Percentiles rank a stretch among this genome's conserved stretches.
These are phyloP conservation scores for Solanum ossicruentum DNA, from an alignment of 257 asterid genomes.

Conservation along the genomic window DNA sequence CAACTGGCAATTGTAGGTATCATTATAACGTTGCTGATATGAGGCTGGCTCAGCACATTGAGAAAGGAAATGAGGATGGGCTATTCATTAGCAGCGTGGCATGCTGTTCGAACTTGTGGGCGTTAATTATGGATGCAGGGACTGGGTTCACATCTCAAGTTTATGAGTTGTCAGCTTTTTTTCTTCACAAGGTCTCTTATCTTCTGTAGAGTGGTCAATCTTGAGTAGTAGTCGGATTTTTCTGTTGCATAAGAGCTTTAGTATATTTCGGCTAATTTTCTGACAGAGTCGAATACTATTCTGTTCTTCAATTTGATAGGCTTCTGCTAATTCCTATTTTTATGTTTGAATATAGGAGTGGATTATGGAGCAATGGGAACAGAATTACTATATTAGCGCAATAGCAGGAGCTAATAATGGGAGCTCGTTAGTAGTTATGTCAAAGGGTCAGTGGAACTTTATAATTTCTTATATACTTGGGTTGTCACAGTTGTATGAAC, in stretches of 20 bases:
- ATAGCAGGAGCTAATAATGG: constrained; percentile 56
- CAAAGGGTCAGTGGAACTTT: constrained; percentile 33
- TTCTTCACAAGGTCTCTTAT: constrained; percentile 37
- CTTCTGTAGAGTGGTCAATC: not conserved
- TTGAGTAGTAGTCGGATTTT: not conserved
- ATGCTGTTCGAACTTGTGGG: constrained; percentile 39
- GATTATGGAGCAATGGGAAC: constrained; percentile 66
- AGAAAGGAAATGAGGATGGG: constrained; percentile 44
- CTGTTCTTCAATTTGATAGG: not conserved
- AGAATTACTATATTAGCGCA: constrained; percentile 48
- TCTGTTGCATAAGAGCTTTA: not conserved
- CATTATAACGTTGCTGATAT: constrained; percentile 36
- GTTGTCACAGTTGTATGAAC: not conserved
- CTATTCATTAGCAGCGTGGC: constrained; percentile 37
- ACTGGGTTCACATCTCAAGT: constrained; percentile 40
- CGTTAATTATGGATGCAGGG: constrained; percentile 52
- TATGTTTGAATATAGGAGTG: constrained; percentile 29
- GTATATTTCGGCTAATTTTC: not conserved
- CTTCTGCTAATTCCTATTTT: not conserved
- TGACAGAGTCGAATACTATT: not conserved
- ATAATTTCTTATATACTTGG: not conserved
- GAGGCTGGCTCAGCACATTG: constrained; percentile 32
- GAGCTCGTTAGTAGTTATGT: constrained; percentile 57
- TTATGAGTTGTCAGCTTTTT: constrained; percentile 28
- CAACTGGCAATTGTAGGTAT: constrained; percentile 20